Percentiles rank a stretch among this genome's conserved stretches.
These are phyloP conservation scores for Lachancea cidri DNA, from an alignment of 805 yeast genomes.

Conservation along the genomic window DNA sequence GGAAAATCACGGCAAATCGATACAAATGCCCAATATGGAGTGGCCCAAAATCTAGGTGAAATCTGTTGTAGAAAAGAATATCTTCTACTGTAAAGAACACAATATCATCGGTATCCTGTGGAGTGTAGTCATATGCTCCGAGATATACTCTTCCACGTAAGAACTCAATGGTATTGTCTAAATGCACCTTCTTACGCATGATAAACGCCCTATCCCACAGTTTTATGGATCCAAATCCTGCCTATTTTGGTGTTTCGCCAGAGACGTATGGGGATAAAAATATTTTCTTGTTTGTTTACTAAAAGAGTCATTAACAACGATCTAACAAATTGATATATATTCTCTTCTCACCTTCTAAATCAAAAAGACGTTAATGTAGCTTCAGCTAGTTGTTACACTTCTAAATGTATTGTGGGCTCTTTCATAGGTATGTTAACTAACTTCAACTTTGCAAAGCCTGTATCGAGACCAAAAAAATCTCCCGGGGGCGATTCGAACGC, in stretches of 20 bases:
- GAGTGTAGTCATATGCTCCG: slow-evolving; percentile 80
- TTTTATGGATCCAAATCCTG: not conserved
- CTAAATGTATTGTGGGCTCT: no score
- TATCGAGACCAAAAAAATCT: slow-evolving; percentile 27
- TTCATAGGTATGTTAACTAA: no score
- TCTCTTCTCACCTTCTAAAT: no score
- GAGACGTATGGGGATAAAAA: not conserved
- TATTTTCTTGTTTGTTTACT: not conserved
- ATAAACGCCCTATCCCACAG: not conserved
- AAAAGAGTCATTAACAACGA: not conserved
- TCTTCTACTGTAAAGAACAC: slow-evolving; percentile 92
- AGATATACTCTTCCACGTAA: slow-evolving; percentile 66
- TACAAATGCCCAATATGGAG: slow-evolving; percentile 88
- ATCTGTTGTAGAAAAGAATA: slow-evolving; percentile 86
- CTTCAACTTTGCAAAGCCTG: no score
- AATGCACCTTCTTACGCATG: slow-evolving; percentile 30
- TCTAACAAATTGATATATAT: no score
- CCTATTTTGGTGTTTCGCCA: not conserved
- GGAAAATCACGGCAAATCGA: slow-evolving; percentile 91
- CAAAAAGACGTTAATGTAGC: no score
- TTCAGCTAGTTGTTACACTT: no score
- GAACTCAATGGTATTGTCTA: slow-evolving; percentile 35
- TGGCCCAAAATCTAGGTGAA: slow-evolving; percentile 96
- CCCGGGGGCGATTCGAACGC: slow-evolving; percentile 50
- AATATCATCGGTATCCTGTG: slow-evolving; percentile 66